These are phyloP conservation scores for Ganoderma resinaceum DNA, from an alignment of 1,284 basidiomycete species.

Conservation along the genomic window DNA sequence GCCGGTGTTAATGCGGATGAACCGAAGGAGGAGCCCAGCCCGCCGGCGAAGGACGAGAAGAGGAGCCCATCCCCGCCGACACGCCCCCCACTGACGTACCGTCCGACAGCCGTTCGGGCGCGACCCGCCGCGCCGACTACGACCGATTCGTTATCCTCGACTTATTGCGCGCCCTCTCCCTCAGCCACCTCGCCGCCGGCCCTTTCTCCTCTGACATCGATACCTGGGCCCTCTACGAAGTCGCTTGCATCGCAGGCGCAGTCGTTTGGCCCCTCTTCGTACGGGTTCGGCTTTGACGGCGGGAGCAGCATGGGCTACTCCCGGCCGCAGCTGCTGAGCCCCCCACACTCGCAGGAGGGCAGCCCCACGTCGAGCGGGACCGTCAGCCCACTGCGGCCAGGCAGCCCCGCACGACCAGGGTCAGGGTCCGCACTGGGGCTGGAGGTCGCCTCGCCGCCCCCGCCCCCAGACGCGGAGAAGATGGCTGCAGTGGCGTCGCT, in stretches of 20 bases:
- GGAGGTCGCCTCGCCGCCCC: constrained; percentile 2
- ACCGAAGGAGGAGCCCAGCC: constrained; percentile 18
- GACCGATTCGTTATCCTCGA: constrained; percentile 13
- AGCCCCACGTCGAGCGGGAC: constrained; percentile 27
- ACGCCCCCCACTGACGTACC: constrained; percentile 11
- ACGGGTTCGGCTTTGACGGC: constrained; percentile 22
- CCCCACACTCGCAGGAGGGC: constrained; percentile 31
- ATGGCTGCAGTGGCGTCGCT: constrained; percentile 25
- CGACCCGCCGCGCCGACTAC: constrained; percentile 14
- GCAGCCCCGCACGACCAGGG: constrained; percentile 21
- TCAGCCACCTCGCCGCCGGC: constrained; percentile 19
- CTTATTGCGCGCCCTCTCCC: constrained; percentile 22
- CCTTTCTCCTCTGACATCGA: constrained; percentile 20
- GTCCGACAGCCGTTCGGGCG: constrained; percentile 15
- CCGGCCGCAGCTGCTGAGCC: constrained; percentile 31
- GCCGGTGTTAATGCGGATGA: constrained; percentile 26
- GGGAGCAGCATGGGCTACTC: constrained; percentile 12
- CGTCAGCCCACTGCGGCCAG: constrained; percentile 22
- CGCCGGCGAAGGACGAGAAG: constrained; percentile 15
- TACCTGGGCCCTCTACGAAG: constrained; percentile 25
- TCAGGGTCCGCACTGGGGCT: constrained; percentile 15
- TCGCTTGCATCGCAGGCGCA: constrained; percentile 22
- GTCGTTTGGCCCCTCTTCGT: constrained; percentile 20
- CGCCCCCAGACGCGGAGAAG: constrained; percentile 12
- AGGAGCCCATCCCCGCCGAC: constrained; percentile 11